Evolutionary conservation across 2,329 filamentous ascomycete genomes (phyloP).

Genomic region (Monilinia vaccinii-corymbosi): DNA sequence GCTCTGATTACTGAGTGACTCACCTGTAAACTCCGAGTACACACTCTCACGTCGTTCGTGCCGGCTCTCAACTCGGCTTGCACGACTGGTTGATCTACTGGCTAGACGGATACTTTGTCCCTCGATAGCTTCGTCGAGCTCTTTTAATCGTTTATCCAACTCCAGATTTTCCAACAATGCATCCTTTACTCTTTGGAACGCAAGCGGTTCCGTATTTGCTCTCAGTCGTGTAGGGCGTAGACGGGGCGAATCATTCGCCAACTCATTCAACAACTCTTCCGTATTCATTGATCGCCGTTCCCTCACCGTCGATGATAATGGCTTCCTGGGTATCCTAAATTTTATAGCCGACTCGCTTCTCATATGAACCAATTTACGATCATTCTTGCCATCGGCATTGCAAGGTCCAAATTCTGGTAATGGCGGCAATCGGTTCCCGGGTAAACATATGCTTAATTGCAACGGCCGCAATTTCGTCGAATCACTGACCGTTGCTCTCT

Average conservation of each 20-base stretch:
- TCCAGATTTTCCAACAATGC: slow-evolving; percentile 37
- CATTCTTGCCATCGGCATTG: slow-evolving; percentile 14
- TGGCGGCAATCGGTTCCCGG: slow-evolving; percentile 43
- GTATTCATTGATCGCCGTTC: slow-evolving; percentile 21
- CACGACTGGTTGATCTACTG: slow-evolving; percentile 25
- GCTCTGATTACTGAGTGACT: neutral
- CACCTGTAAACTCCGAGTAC: slow-evolving; percentile 24
- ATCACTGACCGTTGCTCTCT: slow-evolving; percentile 33
- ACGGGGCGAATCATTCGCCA: slow-evolving; percentile 21
- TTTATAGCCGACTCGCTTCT: slow-evolving; percentile 26
- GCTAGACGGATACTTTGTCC: slow-evolving; percentile 44
- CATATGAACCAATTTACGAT: slow-evolving; percentile 15
- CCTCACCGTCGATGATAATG: slow-evolving; percentile 23
- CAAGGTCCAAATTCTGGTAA: slow-evolving; percentile 41
- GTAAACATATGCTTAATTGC: slow-evolving; percentile 45
- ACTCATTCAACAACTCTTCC: slow-evolving; percentile 20
- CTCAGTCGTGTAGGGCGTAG: slow-evolving; percentile 23
- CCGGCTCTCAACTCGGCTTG: slow-evolving; percentile 20
- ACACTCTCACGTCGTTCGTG: slow-evolving; percentile 16
- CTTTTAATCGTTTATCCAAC: slow-evolving; percentile 47
- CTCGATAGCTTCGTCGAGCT: slow-evolving; percentile 48
- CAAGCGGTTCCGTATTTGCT: slow-evolving; percentile 24
- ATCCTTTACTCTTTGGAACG: slow-evolving; percentile 27
- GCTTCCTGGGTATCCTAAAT: slow-evolving; percentile 26
- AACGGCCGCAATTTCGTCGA: slow-evolving; percentile 40